These are phyloP conservation scores for Heracleum sosnowskyi DNA, from an alignment of 129 eudicot genomes.

Conservation along the genomic window DNA sequence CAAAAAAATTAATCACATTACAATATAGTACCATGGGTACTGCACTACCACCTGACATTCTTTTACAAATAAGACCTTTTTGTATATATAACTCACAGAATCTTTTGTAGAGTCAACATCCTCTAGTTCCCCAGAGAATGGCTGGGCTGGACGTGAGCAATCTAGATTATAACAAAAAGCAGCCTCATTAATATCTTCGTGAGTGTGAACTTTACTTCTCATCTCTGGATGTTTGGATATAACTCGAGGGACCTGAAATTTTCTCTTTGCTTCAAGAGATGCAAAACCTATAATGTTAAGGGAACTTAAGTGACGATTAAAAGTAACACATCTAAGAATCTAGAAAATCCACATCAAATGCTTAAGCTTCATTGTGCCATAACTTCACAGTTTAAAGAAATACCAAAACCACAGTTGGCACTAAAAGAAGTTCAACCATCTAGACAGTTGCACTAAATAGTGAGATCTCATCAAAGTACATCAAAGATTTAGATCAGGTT, in stretches of 20 bases:
- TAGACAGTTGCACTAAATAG: neutral
- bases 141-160: conserved; percentile 3
- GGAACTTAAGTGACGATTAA: conserved; percentile 7
- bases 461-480: neutral
- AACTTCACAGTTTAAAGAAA: neutral
- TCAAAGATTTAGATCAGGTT: neutral
- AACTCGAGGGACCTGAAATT: conserved; percentile 66
- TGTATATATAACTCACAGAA: conserved; percentile 13
- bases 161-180: conserved; percentile 11
- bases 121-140: neutral
- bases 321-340: neutral
- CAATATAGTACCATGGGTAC: neutral
- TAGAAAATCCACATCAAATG: neutral
- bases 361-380: neutral
- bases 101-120: neutral
- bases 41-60: neutral
- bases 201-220: conserved; percentile 17
- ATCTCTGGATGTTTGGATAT: conserved; percentile 43
- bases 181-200: conserved; percentile 19
- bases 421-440: neutral
- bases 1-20: neutral
- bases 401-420: neutral
- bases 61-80: neutral
- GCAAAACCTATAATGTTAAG: conserved; percentile 79
- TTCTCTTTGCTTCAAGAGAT: conserved; percentile 88